Evolutionary conservation across 345 rosid species (phyloP).

Genomic region (Sisymbrium altissimum): DNA sequence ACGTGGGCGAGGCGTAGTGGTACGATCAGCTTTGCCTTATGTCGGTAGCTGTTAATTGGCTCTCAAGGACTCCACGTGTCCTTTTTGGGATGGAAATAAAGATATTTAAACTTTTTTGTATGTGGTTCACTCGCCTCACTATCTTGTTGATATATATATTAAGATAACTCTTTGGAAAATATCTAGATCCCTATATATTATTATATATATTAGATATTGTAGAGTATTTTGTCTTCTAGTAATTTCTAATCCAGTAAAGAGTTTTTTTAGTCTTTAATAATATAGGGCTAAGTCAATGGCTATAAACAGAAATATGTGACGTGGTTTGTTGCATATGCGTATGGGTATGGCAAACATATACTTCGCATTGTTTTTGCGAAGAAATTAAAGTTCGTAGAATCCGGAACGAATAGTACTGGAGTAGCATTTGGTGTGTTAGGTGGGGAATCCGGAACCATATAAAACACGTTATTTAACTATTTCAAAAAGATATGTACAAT

Average conservation of each 20-base stretch:
- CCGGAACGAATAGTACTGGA: not conserved
- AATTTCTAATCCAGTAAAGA: not conserved
- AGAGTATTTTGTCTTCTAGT: not conserved
- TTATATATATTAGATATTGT: not conserved
- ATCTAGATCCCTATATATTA: too few relatives aligned
- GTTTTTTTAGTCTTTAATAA: not conserved
- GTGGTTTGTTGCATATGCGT: constrained; percentile 4
- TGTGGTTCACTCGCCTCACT: constrained; percentile 19
- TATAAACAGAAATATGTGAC: constrained; percentile 2
- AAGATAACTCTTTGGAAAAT: not conserved
- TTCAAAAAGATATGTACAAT: not conserved
- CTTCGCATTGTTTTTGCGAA: not conserved
- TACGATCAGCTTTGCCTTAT: constrained; percentile 23
- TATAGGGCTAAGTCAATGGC: not conserved
- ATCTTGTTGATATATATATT: too few relatives aligned
- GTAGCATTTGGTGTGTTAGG: not conserved
- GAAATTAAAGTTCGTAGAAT: not conserved
- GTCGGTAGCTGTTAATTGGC: constrained; percentile 27
- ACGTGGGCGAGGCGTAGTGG: constrained; percentile 13
- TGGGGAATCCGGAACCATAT: not conserved
- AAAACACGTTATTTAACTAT: not conserved
- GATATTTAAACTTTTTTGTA: not conserved
- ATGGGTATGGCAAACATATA: not conserved
- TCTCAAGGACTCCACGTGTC: not conserved
- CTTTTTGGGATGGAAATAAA: not conserved